Base-by-base conservation (phyloP, 148 eudicot species). In the Amaranthus palmeri region DNA sequence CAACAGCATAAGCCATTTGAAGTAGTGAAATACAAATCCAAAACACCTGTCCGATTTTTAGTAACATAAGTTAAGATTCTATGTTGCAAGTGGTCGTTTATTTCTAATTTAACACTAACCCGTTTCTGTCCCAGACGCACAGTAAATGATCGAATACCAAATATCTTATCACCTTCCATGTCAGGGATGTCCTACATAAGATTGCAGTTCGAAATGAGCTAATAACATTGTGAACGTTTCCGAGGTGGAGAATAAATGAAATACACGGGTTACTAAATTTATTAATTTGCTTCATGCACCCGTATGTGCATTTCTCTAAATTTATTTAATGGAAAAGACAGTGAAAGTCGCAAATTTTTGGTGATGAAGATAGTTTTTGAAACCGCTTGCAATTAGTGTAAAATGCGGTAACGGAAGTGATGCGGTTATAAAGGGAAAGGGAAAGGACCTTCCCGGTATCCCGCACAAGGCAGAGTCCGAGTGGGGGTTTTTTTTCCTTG, bases 121-220 rank as follows among this genome's bases (percentile, higher is more conserved):
- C 83, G 86, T 78, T 96, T 77, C 72, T 96, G 99, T 72, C 97
- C 99, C 85, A 96, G 68, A 10, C 93, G 86, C 54, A 96, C 99
- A n/a, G 97, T 85, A 77, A 88, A 96, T 47, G 99, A 96, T 72
- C 73, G 81, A 58, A 96, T 96, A 44, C 99, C 99, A 79, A 78
- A 96, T 73, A 92, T 88, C 74, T 78, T 89, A 87, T 96, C 99
- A 58, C 99, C 99, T 72, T 83, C 93, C 84, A 96, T 92, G 74
- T 96, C 99, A 61, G 99, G 99, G 81, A 96, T 96, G 76, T 96
- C 99, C 99, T 96, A 65, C 81, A 77, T 40, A 66, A 70, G 52
- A 78, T 43, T 15, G 59, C 45, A 78, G 14, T 47, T 40, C 43
- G 48, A 52, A 61, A 56, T 61, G 65, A 61, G 11, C 46, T 11